A percentile compares a stretch with the other conserved stretches of the same genome.
Conservation (phyloP, 352 stramenopile species). For the Phytophthora europaea region DNA sequence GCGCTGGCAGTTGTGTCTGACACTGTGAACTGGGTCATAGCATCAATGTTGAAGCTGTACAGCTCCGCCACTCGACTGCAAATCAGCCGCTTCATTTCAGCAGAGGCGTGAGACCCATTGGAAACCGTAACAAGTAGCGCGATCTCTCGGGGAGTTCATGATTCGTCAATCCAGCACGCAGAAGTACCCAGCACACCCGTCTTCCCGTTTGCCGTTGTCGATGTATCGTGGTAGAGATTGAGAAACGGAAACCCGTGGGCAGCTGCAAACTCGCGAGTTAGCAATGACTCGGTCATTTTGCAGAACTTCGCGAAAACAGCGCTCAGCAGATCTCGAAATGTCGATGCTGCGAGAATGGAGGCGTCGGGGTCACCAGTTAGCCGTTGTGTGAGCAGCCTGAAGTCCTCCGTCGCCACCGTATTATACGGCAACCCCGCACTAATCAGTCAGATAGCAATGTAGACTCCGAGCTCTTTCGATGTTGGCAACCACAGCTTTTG, state of each 20-base stretch:
- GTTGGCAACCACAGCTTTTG: slow-evolving; percentile 4
- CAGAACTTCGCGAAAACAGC: slow-evolving; percentile 1
- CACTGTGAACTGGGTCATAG: slow-evolving; percentile 8
- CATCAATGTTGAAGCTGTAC: slow-evolving; percentile 3
- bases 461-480: background rate
- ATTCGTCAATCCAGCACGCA: slow-evolving; percentile 5
- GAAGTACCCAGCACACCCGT: slow-evolving; percentile 8
- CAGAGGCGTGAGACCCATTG: background rate
- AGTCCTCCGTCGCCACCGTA: background rate
- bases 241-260: background rate
- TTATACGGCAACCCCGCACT: slow-evolving; percentile 17
- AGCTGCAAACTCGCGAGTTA: slow-evolving; percentile 1
- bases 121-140: slow-evolving; percentile 12
- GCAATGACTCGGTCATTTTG: background rate
- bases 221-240: slow-evolving; percentile 11
- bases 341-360: background rate
- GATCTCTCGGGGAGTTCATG: slow-evolving; percentile 4
- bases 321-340: slow-evolving; percentile 2
- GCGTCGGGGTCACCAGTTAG: background rate
- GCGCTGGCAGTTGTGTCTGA: slow-evolving; percentile 2
- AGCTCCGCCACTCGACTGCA: background rate
- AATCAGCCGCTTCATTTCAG: slow-evolving; percentile 6
- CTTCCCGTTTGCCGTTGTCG: background rate
- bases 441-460: slow-evolving; percentile 9
- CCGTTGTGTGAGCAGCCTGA: background rate